Evolutionary conservation across 345 rosid species (phyloP).

Genomic region (Pistacia integerrima): DNA sequence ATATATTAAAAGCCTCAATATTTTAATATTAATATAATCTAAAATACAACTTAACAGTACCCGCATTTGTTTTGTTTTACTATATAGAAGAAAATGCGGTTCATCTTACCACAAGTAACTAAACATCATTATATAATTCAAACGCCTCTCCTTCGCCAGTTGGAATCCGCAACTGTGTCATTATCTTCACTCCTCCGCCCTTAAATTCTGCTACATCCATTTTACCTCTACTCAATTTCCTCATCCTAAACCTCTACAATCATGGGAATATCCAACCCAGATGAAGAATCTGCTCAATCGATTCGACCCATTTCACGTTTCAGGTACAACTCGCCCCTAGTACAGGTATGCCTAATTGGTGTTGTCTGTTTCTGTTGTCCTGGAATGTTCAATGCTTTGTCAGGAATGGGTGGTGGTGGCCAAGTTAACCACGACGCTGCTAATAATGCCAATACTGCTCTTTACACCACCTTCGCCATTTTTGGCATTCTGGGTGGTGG

Average conservation of each 20-base stretch:
- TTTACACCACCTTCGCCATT: conserved; percentile 58
- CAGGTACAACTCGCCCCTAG: conserved; percentile 75
- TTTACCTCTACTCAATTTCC: background rate
- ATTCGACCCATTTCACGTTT: conserved; percentile 29
- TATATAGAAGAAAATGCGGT: no score
- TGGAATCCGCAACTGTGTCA: background rate
- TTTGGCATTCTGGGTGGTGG: conserved; percentile 62
- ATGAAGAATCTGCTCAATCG: conserved; percentile 23
- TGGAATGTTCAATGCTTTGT: conserved; percentile 93
- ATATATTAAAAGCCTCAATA: no score
- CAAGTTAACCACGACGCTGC: conserved; percentile 79
- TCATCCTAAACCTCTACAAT: background rate
- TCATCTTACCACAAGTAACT: no score
- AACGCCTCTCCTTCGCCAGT: background rate
- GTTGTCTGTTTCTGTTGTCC: conserved; percentile 97
- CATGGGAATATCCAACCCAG: background rate
- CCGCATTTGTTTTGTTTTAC: no score
- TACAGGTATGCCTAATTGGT: conserved; percentile 73
- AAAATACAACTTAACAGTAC: no score
- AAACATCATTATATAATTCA: no score
- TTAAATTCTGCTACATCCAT: no score
- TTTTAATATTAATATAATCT: no score
- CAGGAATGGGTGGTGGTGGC: conserved; percentile 98
- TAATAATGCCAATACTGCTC: conserved; percentile 79
- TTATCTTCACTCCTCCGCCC: background rate